Percentiles rank a stretch among this genome's conserved stretches.
These are phyloP conservation scores for Hypoxylon sp. DNA, from an alignment of 2,329 filamentous ascomycete species.

Conservation along the genomic window DNA sequence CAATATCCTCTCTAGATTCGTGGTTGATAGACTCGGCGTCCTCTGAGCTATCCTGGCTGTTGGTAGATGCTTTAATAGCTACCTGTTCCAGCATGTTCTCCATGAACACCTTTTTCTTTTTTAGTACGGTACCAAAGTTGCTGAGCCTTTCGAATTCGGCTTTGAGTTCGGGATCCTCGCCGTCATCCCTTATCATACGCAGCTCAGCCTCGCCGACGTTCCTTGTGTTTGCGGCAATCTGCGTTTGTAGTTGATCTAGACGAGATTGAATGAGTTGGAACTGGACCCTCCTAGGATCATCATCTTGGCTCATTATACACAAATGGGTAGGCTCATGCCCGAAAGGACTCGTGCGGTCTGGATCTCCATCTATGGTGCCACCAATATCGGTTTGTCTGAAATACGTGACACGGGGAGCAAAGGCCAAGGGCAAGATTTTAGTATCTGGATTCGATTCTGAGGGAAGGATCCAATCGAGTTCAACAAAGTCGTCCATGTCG, in stretches of 20 bases:
- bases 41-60: conserved; percentile 48
- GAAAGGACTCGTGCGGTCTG: conserved; percentile 88
- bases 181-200: conserved; percentile 68
- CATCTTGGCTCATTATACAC: conserved; percentile 93
- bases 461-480: conserved; percentile 95
- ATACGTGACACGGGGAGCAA: conserved; percentile 95
- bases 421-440: conserved; percentile 92
- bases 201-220: conserved; percentile 83
- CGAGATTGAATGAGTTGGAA: conserved; percentile 86
- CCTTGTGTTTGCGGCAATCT: conserved; percentile 81
- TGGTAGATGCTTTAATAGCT: conserved; percentile 56
- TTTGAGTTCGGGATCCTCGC: conserved; percentile 65
- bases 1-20: conserved; percentile 60
- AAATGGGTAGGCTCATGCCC: conserved; percentile 94
- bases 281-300: conserved; percentile 91
- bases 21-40: conserved; percentile 48
- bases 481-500: conserved; percentile 99
- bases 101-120: conserved; percentile 71
- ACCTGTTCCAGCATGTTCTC: conserved; percentile 71
- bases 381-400: conserved; percentile 96
- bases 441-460: conserved; percentile 92
- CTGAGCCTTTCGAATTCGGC: conserved; percentile 73
- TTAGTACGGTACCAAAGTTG: conserved; percentile 69
- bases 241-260: conserved; percentile 81
- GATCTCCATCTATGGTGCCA: conserved; percentile 83